Evolutionary conservation across 108 stramenopile species (phyloP), one percentile per base, ranked within the genome.

Genomic region (Skeletonema potamos): DNA sequence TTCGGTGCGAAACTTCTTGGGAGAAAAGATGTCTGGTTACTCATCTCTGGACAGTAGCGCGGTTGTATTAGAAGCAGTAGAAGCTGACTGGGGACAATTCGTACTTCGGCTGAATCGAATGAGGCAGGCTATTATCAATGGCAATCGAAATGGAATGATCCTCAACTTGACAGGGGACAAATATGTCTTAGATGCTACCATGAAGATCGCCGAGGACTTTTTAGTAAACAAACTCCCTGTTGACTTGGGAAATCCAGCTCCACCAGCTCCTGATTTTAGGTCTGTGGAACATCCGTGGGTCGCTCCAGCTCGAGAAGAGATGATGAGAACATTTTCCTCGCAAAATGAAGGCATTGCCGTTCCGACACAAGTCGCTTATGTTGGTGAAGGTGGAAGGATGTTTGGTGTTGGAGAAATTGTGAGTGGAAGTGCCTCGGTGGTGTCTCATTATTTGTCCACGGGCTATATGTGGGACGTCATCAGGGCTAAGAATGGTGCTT

Each of bases 161-260:
- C 44, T 98, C 27, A 91, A 93, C 58, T 58, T 98, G 32, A 95
- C 94, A 27, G 97, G 94, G 1, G 96, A 95, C 44, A 64, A 76
- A 43, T 57, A 66, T 41, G 76, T 90, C 24, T 57, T 95, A 17
- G 78, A 62, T 24, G 70, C 68, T 7, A 48, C 83, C 55, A 80
- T 62, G 55, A 64, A 75, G 30, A 58, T 58, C 15, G 59, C 94
- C 33, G 56, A 85, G 29, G 43, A 67, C 6, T 93, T 96, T 65
- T 33, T 87, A 44, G 72, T 78, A 8, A 58, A 81, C 62, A 71
- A 37, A 22, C 58, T 92, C 39, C 86, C 82, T 1, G 46, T 48
- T 65, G 64, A 64, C 18, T 24, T 55, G 10, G 80, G 82, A 9
- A 76, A 65, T 24, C 71, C 78, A 41, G 76, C 67, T n/a, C 64